Base-by-base conservation (phyloP, 495 filamentous ascomycete species). In the Tuber indicum region DNA sequence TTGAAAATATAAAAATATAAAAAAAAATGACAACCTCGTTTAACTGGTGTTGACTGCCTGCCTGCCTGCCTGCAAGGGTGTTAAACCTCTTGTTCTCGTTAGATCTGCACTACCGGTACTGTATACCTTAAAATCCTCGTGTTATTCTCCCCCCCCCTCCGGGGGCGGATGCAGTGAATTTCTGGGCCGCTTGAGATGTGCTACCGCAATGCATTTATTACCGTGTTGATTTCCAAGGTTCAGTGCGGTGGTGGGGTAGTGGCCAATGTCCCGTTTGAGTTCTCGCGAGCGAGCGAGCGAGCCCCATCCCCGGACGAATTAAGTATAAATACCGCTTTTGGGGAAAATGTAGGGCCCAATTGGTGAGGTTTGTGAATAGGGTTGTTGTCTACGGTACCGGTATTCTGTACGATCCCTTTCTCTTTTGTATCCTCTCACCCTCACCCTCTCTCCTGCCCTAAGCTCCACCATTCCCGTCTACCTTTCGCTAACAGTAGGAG, bases 91-190 rank as follows among this genome's bases (percentile, higher is more conserved):
- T 43, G 49, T 42, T 17, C n/a, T 44, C 43, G 49, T 70, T 75
- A 80, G 77, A 80, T 80, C 77, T 80, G 52, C 58, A 75, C 52
- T 79, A 70, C 39, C 39, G 39, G 39, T 73, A 70, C 32, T 32
- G 32, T 32, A 32, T 32, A 32, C 62, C 78, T 76, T 49, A 74
- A 80, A 71, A 52, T 36, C 45, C 74, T 80, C 73, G 75, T 79
- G 73, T 72, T 77, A 77, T 80, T 58, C 70, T 44, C 9, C 41
- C 46, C 17, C n/a, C n/a, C n/a, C 71, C 73, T 76, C 78, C 43
- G 78, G 78, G 77, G 74, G 71, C 43, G 74, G 78, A 80, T 80
- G 77, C 78, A 76, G 74, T 74, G 71, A 70, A 80, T 76, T 73
- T 45, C 66, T 79, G 77, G 77, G 76, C 77, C 75, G 72, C 77